Base-by-base conservation (phyloP, 2,329 filamentous ascomycete genomes). In the Fusarium virguliforme region DNA sequence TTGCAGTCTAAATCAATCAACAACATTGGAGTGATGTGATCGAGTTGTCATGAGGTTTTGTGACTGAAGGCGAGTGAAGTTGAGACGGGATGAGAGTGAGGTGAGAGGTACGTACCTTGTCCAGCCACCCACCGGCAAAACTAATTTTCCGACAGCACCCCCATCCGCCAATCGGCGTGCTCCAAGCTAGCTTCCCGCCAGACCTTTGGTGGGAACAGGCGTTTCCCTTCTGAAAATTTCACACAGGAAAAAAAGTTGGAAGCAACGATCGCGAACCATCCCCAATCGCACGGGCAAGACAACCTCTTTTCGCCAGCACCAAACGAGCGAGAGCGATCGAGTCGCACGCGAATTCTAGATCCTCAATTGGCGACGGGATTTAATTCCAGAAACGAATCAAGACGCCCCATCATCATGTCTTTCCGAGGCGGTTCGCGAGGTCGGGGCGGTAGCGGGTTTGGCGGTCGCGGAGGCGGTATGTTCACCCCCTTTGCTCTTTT, bases 351-450 rank as follows among this genome's bases (percentile, higher is more conserved):
- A 40, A 28, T 53, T 59, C 22, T 13, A 41, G 34, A 56, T 43
- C 50, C 46, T 38, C 60, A 70, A 62, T 70, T 71, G 59, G 61
- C 54, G 55, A 63, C 51, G 8, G 2, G 4, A 26, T 48, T 50
- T 6, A n/a, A 28, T 30, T 10, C 10, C 5, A 22, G 3, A 4
- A 24, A 43, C 18, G 6, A 24, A 43, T 30, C 6, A 12, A n/a
- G 34, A 48, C 9, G 34, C 48, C 38, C 38, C 66, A 55, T 60
- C 54, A 74, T 66, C 64, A 82, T 82, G 81, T 82, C 81, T 73
- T 82, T 82, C 77, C 79, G 80, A 77, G 80, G 80, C 68, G 77
- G 77, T 71, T 78, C 77, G 69, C 77, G 79, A 68, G 78, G 76
- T 69, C 76, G 79, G 70, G 77, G 80, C 61, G 78, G 80, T 65